Evolutionary conservation across 225 moss, liverwort and hornwort species (phyloP), one percentile per base, ranked within the genome.

Genomic region (Pleurozium schreberi): DNA sequence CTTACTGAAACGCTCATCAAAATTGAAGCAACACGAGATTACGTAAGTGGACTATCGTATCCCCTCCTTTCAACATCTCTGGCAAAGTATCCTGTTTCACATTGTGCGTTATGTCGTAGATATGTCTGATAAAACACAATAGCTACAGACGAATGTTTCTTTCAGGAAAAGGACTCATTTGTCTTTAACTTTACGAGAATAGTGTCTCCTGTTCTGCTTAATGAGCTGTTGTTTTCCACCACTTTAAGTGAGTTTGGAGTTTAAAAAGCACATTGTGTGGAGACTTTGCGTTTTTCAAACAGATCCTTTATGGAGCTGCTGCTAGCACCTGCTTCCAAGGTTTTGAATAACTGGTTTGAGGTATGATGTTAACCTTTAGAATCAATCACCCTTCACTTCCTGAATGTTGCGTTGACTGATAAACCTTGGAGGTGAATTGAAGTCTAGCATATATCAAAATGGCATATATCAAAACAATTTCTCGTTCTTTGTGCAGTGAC

Each of bases 321-420:
- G 88, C 93, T 98, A 61, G 98, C 96, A 69, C 98, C 98, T 87
- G 96, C 96, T 91, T 98, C 98, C 57, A 98, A 98, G 91, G 96
- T 98, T 87, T 94, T 98, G 87, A 95, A 98, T 76, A 92, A 91
- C 58, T 98, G 98, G 98, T 98, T 98, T 93, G 98, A 98, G 98
- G 98, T 98, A 85, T 81, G 66, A 58, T 88, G 27, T 52, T 45
- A 70, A 57, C n/a, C 47, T 80, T 85, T 84, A 87, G 45, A 75
- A 73, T 61, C 27, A 55, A 71, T 61, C 27, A 61, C 82, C 45
- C 87, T 63, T 70, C 30, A 38, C 76, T 49, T 90, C 52, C 36
- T 81, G 77, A 89, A 87, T 84, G 74, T 75, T 43, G 61, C 58
- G 28, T 30, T 42, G 57, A 58, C 49, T 73, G 73, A 70, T 61